Conservation (phyloP, 306 rosid genomes). For the Carpinus fangiana region DNA sequence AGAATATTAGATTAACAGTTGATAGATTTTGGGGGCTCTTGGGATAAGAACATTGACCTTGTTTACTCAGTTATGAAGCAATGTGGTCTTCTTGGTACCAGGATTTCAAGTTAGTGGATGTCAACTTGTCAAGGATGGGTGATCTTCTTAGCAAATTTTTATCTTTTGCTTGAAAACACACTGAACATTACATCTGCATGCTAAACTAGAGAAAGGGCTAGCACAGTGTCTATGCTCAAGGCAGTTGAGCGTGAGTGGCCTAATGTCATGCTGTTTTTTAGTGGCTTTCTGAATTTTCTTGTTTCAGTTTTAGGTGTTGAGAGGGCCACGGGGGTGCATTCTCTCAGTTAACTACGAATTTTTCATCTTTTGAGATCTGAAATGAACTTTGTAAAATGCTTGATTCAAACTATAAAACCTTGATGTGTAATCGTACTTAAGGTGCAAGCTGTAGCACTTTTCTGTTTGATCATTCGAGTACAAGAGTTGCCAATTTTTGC, state of each 20-base stretch:
- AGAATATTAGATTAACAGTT: background rate
- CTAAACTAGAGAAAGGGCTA: background rate
- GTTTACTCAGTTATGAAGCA: background rate
- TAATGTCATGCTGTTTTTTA: background rate
- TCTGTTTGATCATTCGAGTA: background rate
- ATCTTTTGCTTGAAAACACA: background rate
- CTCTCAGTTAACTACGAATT: background rate
- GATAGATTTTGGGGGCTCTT: background rate
- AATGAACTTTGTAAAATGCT: background rate
- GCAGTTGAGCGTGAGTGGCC: background rate
- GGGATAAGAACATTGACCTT: background rate
- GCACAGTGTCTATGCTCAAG: background rate
- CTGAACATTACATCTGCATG: background rate
- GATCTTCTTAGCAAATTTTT: background rate
- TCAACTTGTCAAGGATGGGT: background rate
- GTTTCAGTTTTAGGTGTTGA: background rate
- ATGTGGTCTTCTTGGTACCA: background rate
- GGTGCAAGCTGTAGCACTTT: background rate
- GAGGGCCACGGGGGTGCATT: background rate
- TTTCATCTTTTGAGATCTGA: background rate
- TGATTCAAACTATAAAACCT: background rate
- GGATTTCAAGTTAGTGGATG: background rate
- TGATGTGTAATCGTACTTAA: background rate
- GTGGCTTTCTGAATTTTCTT: background rate
- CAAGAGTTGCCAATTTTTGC: background rate